Evolutionary conservation across 805 yeast species (phyloP).

Genomic region (Metschnikowia similis): DNA sequence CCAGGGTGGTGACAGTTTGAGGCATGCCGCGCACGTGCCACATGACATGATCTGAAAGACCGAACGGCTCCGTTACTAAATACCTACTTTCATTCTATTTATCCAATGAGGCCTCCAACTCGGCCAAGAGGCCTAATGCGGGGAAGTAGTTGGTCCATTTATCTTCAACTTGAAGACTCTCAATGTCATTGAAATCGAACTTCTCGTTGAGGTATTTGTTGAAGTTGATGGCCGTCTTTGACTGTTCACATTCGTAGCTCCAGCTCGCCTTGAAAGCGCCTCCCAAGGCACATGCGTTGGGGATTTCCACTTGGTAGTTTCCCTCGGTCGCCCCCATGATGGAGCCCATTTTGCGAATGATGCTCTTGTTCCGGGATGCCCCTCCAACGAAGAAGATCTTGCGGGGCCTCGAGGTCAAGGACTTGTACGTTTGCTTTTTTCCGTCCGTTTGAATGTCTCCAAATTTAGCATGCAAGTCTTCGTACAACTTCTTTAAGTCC

Average conservation of each 20-base stretch:
- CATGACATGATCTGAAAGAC: background rate
- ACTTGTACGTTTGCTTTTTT: constrained; percentile 38
- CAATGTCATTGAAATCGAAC: constrained; percentile 46
- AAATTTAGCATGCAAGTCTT: constrained; percentile 27
- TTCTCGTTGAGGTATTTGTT: constrained; percentile 31
- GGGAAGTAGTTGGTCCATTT: constrained; percentile 47
- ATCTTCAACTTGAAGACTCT: constrained; percentile 34
- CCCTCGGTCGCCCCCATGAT: constrained; percentile 66
- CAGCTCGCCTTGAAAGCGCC: constrained; percentile 85
- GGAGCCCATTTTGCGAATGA: constrained; percentile 63
- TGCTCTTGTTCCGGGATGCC: constrained; percentile 66
- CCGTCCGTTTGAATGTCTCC: constrained; percentile 50
- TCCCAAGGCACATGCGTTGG: constrained; percentile 90
- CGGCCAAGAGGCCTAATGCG: constrained; percentile 51
- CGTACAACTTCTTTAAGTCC: constrained; percentile 18
- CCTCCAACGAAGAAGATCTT: constrained; percentile 85
- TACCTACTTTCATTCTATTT: background rate
- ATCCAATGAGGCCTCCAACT: constrained; percentile 33
- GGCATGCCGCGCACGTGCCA: background rate
- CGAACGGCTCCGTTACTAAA: background rate
- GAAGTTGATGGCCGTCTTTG: constrained; percentile 39
- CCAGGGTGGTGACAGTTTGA: background rate
- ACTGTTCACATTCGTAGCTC: constrained; percentile 44
- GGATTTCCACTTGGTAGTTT: constrained; percentile 65
- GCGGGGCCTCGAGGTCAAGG: constrained; percentile 54